Evolutionary conservation across 805 yeast genomes (phyloP).

Genomic region (Starmerella bombi): DNA sequence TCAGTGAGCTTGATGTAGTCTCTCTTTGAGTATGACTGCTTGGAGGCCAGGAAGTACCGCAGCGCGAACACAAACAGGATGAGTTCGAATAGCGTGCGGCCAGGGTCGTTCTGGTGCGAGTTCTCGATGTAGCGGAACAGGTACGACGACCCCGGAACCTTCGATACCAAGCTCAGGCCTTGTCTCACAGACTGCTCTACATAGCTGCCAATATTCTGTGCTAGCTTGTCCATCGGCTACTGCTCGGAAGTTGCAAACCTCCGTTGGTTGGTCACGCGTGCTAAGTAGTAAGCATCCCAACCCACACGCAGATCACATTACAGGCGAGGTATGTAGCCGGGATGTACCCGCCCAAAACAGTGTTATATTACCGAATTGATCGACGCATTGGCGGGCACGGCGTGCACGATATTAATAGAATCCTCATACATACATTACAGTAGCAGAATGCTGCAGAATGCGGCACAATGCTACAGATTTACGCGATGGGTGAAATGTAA

Average conservation of each 20-base stretch:
- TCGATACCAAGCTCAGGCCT: slow-evolving; percentile 12
- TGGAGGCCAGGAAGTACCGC: slow-evolving; percentile 66
- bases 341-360: no score
- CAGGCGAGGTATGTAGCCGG: no score
- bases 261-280: not conserved
- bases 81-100: slow-evolving; percentile 72
- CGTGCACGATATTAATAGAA: no score
- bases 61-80: slow-evolving; percentile 68
- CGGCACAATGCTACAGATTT: no score
- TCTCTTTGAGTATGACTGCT: slow-evolving; percentile 60
- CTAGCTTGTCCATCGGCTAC: slow-evolving; percentile 19
- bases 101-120: slow-evolving; percentile 87
- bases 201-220: slow-evolving; percentile 16
- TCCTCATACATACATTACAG: no score
- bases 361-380: no score
- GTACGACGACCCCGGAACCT: slow-evolving; percentile 32
- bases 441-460: no score
- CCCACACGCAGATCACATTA: not conserved
- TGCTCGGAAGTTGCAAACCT: not conserved
- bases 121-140: slow-evolving; percentile 54
- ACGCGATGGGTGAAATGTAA: no score
- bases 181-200: slow-evolving; percentile 18
- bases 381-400: no score
- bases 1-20: slow-evolving; percentile 42
- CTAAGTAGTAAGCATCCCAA: not conserved